phyloP scores from a whole-genome alignment of 768 basidiomycete genomes.

The Russula brevipes region DNA sequence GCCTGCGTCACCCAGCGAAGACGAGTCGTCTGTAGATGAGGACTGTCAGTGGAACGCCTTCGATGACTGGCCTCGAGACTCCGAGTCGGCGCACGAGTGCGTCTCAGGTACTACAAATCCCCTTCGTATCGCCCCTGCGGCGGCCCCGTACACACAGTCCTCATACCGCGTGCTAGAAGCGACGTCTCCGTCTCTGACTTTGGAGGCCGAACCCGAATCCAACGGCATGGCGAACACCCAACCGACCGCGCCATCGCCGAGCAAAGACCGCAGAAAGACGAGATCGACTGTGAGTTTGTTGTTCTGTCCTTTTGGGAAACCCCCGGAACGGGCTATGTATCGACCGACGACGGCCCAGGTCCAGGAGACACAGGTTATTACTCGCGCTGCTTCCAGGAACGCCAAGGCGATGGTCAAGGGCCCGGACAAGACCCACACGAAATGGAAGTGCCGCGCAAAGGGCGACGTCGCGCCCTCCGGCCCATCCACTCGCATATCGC shows the following conservation, averaged over 20 bases:
- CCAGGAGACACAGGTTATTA: slow-evolving; percentile 6
- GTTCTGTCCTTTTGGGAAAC: too few relatives aligned
- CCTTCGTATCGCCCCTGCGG: too few relatives aligned
- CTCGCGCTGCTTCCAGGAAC: slow-evolving; percentile 4
- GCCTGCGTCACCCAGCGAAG: slow-evolving; percentile 6
- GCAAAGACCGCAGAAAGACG: neutral
- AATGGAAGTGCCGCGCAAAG: slow-evolving; percentile 13
- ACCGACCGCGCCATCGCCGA: neutral
- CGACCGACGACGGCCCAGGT: too few relatives aligned
- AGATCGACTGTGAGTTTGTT: slow-evolving; percentile 14
- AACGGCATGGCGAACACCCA: neutral
- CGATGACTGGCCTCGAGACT: neutral
- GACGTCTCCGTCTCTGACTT: neutral
- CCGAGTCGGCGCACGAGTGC: neutral
- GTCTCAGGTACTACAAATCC: neutral
- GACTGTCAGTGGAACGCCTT: neutral
- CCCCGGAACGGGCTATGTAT: too few relatives aligned
- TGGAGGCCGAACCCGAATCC: neutral
- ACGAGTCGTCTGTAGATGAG: neutral
- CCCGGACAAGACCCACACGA: slow-evolving; percentile 17
- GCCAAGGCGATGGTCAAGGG: slow-evolving; percentile 7
- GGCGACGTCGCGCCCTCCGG: slow-evolving; percentile 2
- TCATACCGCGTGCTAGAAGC: neutral
- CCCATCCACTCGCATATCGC: slow-evolving; percentile 6
- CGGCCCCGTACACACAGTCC: neutral